Base-by-base conservation (phyloP, 805 yeast species). In the Candida arabinofermentans region DNA sequence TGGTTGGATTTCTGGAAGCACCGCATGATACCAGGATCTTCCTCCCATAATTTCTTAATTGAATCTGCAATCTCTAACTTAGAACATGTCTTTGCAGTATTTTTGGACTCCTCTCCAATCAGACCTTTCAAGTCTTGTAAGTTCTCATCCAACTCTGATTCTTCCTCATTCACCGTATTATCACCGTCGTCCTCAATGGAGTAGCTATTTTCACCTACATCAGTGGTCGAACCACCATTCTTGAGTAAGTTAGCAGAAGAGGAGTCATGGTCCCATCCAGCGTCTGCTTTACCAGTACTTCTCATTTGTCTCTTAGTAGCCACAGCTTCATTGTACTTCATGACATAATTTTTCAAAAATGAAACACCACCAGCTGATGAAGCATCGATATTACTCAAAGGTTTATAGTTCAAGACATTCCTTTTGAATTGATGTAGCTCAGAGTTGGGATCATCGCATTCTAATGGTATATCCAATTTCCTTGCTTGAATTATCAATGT, bases 401-500 rank as follows among this genome's bases (percentile, higher is more conserved):
- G 78, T 50, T 79, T 75, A 16, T 83, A 74, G 27, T 73, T 66
- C 33, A 84, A 59, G 1, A 85, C 58, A 1, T 71, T 62, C 40
- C 78, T 72, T 48, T 74, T 78, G 54, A 62, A 72, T 16, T 50
- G 61, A 19, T 65, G 67, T 42, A 85, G 64, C 0, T 71, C 67
- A 3, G 74, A 67, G 22, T 64, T 61, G 7, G 77, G 75, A 31
- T 66, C 58, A 55, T 86, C 95, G 55, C 89, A 81, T 39, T 79
- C 83, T 42, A 88, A 64, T 1, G 69, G 68, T 24, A 86, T 81
- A 1, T 78, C 79, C 46, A 83, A 53, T 53, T 72, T 77, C 29
- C 88, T 65, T 0, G 95, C 90, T 55, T 86, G 87, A n/a, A 81
- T 70, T 23, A 91, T 77, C 40, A 90, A 66, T 19, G 74, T 72